phyloP scores from a whole-genome alignment of 2,329 filamentous ascomycete species.

The Xylaria sp. region DNA sequence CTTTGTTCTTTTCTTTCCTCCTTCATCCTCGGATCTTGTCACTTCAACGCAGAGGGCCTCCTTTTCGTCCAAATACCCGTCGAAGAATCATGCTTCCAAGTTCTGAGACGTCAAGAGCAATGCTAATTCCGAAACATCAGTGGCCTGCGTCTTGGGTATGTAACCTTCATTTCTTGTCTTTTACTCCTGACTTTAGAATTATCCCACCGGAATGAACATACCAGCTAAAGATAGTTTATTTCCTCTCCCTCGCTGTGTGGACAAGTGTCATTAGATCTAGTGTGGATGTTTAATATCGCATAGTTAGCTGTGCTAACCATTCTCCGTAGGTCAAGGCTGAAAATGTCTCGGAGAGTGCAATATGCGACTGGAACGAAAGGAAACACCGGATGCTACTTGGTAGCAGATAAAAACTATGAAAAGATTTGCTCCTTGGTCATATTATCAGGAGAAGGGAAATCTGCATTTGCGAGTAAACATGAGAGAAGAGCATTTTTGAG shows the following conservation, averaged over 20 bases:
- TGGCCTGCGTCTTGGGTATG: conserved; percentile 48
- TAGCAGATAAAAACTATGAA: background rate
- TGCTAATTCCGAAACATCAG: conserved; percentile 1
- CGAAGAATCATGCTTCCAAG: background rate
- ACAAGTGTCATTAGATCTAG: background rate
- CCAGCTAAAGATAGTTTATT: background rate
- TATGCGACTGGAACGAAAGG: conserved; percentile 27
- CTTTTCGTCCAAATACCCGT: background rate
- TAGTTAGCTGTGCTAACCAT: conserved; percentile 3
- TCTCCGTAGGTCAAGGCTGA: conserved; percentile 27
- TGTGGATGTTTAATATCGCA: background rate
- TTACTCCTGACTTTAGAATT: background rate
- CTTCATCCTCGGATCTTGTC: background rate
- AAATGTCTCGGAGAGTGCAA: conserved; percentile 30
- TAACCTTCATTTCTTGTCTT: background rate
- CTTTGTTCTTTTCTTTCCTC: background rate
- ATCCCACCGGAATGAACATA: background rate
- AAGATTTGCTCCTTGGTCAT: background rate
- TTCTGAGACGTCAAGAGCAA: background rate
- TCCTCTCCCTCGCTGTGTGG: background rate
- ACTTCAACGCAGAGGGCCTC: background rate
- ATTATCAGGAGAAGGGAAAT: background rate
- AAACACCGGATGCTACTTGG: conserved; percentile 8
- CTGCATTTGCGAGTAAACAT: background rate
- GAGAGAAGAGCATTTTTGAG: background rate